A percentile compares a stretch with the other conserved stretches of the same genome.
Conservation (phyloP, 1,139 yeast species). For the Diutina scorzettiae region DNA sequence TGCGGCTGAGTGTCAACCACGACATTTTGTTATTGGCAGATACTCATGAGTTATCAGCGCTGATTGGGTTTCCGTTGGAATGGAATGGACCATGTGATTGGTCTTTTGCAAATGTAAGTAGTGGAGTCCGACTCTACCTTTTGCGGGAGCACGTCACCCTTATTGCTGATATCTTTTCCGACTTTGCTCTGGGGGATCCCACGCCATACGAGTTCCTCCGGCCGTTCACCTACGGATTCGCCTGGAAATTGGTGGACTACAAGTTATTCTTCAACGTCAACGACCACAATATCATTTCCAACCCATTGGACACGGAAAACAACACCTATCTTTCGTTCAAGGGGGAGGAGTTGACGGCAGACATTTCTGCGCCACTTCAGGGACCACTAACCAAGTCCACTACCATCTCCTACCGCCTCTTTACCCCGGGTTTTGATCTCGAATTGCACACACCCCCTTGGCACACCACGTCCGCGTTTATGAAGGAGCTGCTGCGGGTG, state of each 20-base stretch:
- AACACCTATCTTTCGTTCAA: conserved; percentile 66
- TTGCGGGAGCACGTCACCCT: conserved; percentile 77
- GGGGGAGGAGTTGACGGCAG: conserved; percentile 45
- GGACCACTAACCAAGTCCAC: conserved; percentile 48
- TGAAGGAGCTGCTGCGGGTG: conserved; percentile 41
- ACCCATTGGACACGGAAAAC: conserved; percentile 73
- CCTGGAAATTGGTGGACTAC: conserved; percentile 49
- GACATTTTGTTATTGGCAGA: conserved; percentile 62
- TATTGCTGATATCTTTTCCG: conserved; percentile 62
- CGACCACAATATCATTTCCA: conserved; percentile 77
- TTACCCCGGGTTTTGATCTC: conserved; percentile 51
- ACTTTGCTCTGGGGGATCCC: conserved; percentile 67
- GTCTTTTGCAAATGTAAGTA: conserved; percentile 44
- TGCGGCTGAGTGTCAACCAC: conserved; percentile 81
- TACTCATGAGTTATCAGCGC: conserved; percentile 42
- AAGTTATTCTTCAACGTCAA: conserved; percentile 66
- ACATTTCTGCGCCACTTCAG: conserved; percentile 45
- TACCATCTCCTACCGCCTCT: conserved; percentile 39
- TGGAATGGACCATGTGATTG: conserved; percentile 78
- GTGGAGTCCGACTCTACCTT: conserved; percentile 46
- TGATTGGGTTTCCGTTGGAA: conserved; percentile 55
- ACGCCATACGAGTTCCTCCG: conserved; percentile 65
- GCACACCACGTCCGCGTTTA: conserved; percentile 73
- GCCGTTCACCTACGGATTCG: conserved; percentile 50
- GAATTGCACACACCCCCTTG: conserved; percentile 76